Base-by-base conservation (phyloP, 1,139 yeast species). In the Cylindricascospora bacillispora region DNA sequence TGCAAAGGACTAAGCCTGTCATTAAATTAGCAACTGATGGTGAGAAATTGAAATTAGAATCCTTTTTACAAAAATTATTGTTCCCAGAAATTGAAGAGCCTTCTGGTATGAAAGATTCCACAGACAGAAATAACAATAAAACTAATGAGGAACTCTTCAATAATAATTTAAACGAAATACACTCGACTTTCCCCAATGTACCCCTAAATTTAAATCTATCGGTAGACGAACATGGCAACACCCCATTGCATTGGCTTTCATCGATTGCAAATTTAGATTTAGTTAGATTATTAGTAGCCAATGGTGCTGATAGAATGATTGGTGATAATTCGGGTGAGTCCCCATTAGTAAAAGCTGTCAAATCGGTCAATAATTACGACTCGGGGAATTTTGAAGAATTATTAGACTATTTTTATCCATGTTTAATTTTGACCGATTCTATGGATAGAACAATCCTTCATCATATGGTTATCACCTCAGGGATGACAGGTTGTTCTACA, bases 191-290 rank as follows among this genome's bases (percentile, higher is more conserved):
- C 26, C 52, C 56, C 13, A 37, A 41, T 13, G 38, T 47, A 4
- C 60, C 63, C 16, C 59, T 81, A 25, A 69, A 73, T 39, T 66
- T 83, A 33, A 85, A 81, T 45, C 81, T 83, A 24, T 75, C 95
- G 2, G 82, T 92, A 28, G 99, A 92, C 54, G 92, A 80, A 43
- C 73, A 79, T 35, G 97, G 97, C 1, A 92, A 89, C 48, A 78
- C 95, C 0, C 85, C 94, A 1, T 64, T 92, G 35, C 99, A 92
- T 54, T 82, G 97, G 93, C 93, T 95, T 1, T 77, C 97, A 19
- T 83, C 95, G 0, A 66, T 92, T 57, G 97, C 93, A 0, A 73
- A 83, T 38, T 59, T 76, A 4, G 62, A 73, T 2, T 63, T 86
- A 35, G 89, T 85, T 4, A 70, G 70, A 35, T 83, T 82, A 34